phyloP scores from a whole-genome alignment of 192 early-diverging fungal species.

The Endogone sp. region DNA sequence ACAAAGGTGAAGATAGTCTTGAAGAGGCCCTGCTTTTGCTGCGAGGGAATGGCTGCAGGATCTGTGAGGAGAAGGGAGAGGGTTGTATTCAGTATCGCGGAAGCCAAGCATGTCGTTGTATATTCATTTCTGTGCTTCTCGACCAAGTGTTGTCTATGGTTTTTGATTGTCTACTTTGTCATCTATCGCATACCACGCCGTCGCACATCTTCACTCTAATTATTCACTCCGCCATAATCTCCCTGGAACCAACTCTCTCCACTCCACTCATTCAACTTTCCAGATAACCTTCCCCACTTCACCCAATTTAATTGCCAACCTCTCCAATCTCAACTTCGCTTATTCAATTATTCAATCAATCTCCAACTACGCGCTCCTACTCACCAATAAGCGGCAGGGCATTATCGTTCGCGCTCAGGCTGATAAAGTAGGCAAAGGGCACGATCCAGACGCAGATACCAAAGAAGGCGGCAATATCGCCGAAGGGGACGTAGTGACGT shows the following conservation, averaged over 20 bases:
- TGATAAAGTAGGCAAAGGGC: slow-evolving; percentile 91
- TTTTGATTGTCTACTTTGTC: too few relatives aligned
- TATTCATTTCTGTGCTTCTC: too few relatives aligned
- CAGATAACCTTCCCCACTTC: too few relatives aligned
- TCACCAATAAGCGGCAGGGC: slow-evolving; percentile 57
- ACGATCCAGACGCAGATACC: slow-evolving; percentile 93
- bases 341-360: neutral
- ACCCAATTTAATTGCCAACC: neutral
- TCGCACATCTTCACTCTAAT: too few relatives aligned
- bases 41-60: neutral
- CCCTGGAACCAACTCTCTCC: too few relatives aligned
- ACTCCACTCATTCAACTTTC: too few relatives aligned
- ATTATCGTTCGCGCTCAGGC: slow-evolving; percentile 87
- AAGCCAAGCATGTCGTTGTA: too few relatives aligned
- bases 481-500: slow-evolving; percentile 61
- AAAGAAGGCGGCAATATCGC: slow-evolving; percentile 88
- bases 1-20: neutral
- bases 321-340: neutral
- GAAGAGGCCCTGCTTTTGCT: neutral
- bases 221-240: too few relatives aligned
- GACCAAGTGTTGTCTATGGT: too few relatives aligned
- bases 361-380: neutral
- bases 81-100: too few relatives aligned
- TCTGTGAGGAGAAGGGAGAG: too few relatives aligned
- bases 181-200: too few relatives aligned